These are phyloP conservation scores for Penicillium sp. DNA, from an alignment of 2,329 filamentous ascomycete genomes.

Conservation along the genomic window DNA sequence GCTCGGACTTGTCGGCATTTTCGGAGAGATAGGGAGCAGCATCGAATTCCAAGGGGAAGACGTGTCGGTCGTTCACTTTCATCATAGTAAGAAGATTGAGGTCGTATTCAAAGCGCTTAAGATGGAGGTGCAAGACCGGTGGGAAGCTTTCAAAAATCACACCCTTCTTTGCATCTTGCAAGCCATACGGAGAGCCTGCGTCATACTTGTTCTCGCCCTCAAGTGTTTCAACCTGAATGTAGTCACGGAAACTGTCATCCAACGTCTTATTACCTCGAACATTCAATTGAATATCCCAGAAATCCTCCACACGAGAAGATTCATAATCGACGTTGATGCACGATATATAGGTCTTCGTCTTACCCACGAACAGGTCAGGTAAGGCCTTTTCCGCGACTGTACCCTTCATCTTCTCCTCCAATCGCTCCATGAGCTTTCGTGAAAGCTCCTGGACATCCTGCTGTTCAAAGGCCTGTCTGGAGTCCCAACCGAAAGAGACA, in stretches of 20 bases:
- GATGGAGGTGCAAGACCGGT: constrained; percentile 87
- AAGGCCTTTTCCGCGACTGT: constrained; percentile 87
- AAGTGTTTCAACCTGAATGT: constrained; percentile 93
- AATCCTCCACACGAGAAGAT: constrained; percentile 92
- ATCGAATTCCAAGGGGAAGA: constrained; percentile 52
- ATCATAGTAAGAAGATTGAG: constrained; percentile 96
- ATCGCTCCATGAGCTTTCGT: constrained; percentile 92
- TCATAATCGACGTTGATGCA: constrained; percentile 99
- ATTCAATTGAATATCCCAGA: constrained; percentile 98
- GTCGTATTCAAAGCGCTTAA: constrained; percentile 98
- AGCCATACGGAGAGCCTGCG: constrained; percentile 81
- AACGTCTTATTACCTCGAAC: constrained; percentile 91
- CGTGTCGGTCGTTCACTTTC: constrained; percentile 69
- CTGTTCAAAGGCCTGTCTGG: constrained; percentile 95
- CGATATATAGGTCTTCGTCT: constrained; percentile 97
- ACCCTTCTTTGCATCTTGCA: constrained; percentile 96
- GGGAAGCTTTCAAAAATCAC: constrained; percentile 97
- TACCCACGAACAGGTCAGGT: constrained; percentile 89
- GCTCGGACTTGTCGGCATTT: constrained; percentile 80
- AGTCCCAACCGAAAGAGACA: constrained; percentile 97
- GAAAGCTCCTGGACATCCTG: constrained; percentile 98
- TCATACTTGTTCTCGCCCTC: constrained; percentile 99
- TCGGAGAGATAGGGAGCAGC: constrained; percentile 84
- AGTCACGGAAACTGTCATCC: constrained; percentile 92
- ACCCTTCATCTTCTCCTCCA: constrained; percentile 98